Percentiles rank a stretch among this genome's conserved stretches.
phyloP scores from a whole-genome alignment of 2,329 filamentous ascomycete species.

The Furcasterigmium furcatum region DNA sequence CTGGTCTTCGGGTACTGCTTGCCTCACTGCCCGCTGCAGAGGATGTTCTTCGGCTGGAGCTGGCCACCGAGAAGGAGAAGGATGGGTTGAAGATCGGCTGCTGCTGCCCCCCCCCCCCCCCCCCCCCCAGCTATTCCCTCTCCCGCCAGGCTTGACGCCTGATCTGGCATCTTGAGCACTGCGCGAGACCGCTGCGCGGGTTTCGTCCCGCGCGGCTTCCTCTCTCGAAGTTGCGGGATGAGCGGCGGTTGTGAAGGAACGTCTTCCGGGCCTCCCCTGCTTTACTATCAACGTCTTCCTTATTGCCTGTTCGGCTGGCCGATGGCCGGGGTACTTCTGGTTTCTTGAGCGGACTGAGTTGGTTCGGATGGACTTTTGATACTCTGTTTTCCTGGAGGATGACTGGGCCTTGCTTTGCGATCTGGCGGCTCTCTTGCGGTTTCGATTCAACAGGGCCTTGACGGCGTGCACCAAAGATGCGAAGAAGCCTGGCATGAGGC shows the following conservation, averaged over 20 bases:
- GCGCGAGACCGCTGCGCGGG: background rate
- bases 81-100: background rate
- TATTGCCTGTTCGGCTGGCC: no score
- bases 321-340: no score
- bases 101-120: no score
- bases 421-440: background rate
- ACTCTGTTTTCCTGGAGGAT: background rate
- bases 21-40: no score
- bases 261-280: no score
- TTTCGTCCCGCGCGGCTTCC: background rate
- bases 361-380: background rate
- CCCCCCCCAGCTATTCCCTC: no score
- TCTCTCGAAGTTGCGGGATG: background rate
- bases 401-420: background rate
- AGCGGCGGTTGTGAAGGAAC: no score
- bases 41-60: no score
- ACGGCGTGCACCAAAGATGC: background rate
- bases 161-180: background rate
- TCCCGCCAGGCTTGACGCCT: background rate
- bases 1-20: no score
- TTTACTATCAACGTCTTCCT: no score
- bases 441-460: background rate
- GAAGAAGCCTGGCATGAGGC: background rate
- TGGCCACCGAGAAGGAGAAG: background rate
- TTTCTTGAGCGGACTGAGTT: no score